Conservation (phyloP, 2,329 filamentous ascomycete genomes). For the Alternaria brassicae region DNA sequence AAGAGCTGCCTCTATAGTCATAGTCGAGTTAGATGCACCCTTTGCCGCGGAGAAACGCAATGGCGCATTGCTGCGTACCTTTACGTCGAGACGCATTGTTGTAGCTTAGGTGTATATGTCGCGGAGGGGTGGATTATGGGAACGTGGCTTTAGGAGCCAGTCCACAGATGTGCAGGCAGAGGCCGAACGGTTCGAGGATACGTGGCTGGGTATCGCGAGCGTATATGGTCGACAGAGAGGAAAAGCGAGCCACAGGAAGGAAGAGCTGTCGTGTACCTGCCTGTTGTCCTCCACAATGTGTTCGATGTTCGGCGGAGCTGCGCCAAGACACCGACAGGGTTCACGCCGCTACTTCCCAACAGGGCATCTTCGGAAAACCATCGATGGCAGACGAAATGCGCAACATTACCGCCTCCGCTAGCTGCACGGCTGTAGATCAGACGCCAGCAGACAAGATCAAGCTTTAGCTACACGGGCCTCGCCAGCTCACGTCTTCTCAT, state of each 20-base stretch:
- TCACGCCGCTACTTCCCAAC: constrained; percentile 29
- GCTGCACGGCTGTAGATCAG: constrained; percentile 1
- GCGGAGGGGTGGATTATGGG: constrained; percentile 39
- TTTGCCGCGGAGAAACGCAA: background rate
- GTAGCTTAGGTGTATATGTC: constrained; percentile 34
- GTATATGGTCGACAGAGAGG: background rate
- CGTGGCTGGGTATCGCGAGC: background rate
- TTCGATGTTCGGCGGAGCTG: constrained; percentile 30
- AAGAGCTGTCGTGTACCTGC: constrained; percentile 6
- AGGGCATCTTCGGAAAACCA: constrained; percentile 24
- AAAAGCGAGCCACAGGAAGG: constrained; percentile 1
- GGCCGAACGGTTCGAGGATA: constrained; percentile 1
- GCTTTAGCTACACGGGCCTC: background rate
- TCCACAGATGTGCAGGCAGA: constrained; percentile 31
- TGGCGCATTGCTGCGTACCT: constrained; percentile 41
- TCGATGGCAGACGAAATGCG: constrained; percentile 33
- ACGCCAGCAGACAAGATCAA: background rate
- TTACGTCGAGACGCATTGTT: constrained; percentile 57
- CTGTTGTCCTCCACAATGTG: constrained; percentile 28
- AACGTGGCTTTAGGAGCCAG: constrained; percentile 52
- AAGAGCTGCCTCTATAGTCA: constrained; percentile 76
- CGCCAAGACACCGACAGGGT: constrained; percentile 42
- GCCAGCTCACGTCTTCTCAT: background rate
- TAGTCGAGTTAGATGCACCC: constrained; percentile 49
- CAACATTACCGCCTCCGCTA: constrained; percentile 25